Conservation (phyloP, 148 eudicot species). For the Vaccinium macrocarpon region DNA sequence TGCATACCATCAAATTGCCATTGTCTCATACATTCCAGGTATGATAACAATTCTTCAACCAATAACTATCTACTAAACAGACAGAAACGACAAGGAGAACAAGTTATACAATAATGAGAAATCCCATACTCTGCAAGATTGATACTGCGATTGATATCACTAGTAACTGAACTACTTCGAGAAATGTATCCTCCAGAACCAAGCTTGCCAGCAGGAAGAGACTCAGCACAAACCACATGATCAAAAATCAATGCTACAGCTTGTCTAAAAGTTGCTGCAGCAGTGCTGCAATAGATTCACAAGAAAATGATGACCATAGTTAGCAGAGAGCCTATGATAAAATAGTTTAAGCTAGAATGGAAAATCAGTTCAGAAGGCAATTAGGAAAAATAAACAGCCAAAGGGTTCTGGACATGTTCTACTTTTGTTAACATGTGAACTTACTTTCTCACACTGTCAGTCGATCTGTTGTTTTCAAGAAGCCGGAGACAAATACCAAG, state of each 20-base stretch:
- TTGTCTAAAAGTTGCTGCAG: conserved; percentile 99
- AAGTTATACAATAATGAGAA: conserved; percentile 11
- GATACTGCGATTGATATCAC: conserved; percentile 79
- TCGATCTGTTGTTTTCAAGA: conserved; percentile 80
- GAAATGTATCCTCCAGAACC: conserved; percentile 76
- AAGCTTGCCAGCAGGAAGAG: conserved; percentile 81
- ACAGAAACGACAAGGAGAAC: not conserved
- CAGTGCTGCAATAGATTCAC: conserved; percentile 64
- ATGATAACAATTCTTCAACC: not conserved
- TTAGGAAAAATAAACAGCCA: not conserved
- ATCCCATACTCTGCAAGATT: conserved; percentile 75
- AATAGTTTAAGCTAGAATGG: not conserved
- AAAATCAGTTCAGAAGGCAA: not conserved
- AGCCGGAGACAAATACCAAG: conserved; percentile 93
- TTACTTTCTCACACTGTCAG: conserved; percentile 97
- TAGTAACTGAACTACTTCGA: conserved; percentile 83
- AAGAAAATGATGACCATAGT: conserved; percentile 12
- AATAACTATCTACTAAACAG: not conserved
- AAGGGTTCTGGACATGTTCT: not conserved
- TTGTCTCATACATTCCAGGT: not conserved
- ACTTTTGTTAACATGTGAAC: conserved; percentile 22
- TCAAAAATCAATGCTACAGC: conserved; percentile 96
- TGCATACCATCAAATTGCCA: not conserved
- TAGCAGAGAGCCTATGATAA: not conserved
- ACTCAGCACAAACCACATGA: conserved; percentile 71